A percentile compares a stretch with the other conserved stretches of the same genome.
Conservation (phyloP, 768 basidiomycete genomes). For the Mycena rebaudengoi region DNA sequence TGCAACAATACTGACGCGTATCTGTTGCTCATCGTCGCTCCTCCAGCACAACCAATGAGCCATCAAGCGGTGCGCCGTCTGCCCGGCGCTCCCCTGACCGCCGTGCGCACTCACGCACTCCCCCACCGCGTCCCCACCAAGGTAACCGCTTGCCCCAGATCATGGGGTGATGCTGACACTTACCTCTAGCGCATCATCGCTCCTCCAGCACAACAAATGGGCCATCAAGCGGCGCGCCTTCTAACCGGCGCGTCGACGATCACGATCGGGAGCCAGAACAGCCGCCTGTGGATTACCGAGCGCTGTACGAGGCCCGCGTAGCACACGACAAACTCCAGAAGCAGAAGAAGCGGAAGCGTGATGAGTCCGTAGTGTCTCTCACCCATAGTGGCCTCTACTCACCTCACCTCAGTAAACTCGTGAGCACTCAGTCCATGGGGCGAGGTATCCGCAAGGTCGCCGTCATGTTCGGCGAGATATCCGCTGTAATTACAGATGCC, state of each 20-base stretch:
- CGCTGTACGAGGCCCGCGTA: neutral
- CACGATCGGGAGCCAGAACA: too few species aligned
- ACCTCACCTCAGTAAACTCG: neutral
- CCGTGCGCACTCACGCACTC: neutral
- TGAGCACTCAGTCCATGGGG: neutral
- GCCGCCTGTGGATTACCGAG: slow-evolving; percentile 9
- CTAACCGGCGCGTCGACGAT: too few species aligned
- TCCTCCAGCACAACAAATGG: too few species aligned
- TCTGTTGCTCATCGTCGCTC: too few species aligned
- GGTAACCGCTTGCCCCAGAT: neutral
- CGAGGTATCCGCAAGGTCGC: slow-evolving; percentile 11
- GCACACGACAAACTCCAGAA: neutral
- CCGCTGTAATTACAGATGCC: neutral
- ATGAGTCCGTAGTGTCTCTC: neutral
- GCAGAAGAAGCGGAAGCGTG: slow-evolving; percentile 1
- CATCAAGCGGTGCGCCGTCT: too few species aligned
- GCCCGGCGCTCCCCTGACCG: neutral
- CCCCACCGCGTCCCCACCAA: neutral
- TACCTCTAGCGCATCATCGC: too few species aligned
- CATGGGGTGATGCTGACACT: too few species aligned
- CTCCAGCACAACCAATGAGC: too few species aligned
- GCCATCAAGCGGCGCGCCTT: too few species aligned
- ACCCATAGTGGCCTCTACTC: neutral
- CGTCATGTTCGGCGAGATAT: slow-evolving; percentile 10
- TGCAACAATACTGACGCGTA: too few species aligned